A percentile compares a stretch with the other conserved stretches of the same genome.
phyloP scores from a whole-genome alignment of 2,329 filamentous ascomycete species.

The Tolypocladium tropicale region DNA sequence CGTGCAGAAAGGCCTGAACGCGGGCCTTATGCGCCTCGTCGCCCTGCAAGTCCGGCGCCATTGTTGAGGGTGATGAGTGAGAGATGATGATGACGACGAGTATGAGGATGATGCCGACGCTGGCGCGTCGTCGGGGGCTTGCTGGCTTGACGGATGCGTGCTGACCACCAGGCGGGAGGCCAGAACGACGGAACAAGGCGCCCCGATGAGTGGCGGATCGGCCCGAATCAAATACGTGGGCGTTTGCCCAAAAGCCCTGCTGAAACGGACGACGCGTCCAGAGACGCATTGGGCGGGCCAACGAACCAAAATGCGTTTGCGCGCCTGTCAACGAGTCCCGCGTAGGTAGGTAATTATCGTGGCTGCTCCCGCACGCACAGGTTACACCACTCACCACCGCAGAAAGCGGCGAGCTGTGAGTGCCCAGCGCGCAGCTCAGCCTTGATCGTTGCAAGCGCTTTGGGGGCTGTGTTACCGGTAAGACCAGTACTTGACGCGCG shows the following conservation, averaged over 20 bases:
- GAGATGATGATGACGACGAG: background rate
- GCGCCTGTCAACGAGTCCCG: too few species aligned
- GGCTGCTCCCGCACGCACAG: too few species aligned
- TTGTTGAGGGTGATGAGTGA: background rate
- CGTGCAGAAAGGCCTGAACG: constrained; percentile 3
- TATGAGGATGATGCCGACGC: background rate
- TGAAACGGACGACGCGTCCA: background rate
- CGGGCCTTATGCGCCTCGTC: background rate
- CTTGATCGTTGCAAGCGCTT: too few species aligned
- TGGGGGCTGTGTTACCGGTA: too few species aligned
- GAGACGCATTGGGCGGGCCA: background rate
- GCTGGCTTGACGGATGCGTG: background rate
- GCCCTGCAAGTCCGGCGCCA: background rate
- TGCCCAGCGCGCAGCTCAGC: too few species aligned
- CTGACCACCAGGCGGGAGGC: background rate
- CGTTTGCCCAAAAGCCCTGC: background rate
- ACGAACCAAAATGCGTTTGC: background rate
- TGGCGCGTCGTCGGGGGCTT: background rate
- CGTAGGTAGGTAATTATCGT: too few species aligned
- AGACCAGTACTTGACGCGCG: too few species aligned
- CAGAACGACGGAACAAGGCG: background rate
- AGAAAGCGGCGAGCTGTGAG: too few species aligned
- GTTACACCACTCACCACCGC: too few species aligned
- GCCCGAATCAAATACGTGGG: background rate
- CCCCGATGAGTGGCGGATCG: background rate